Percentiles rank a stretch among this genome's conserved stretches.
Conservation (phyloP, 78 protist genomes). For the Cavenderia fasciculata region DNA sequence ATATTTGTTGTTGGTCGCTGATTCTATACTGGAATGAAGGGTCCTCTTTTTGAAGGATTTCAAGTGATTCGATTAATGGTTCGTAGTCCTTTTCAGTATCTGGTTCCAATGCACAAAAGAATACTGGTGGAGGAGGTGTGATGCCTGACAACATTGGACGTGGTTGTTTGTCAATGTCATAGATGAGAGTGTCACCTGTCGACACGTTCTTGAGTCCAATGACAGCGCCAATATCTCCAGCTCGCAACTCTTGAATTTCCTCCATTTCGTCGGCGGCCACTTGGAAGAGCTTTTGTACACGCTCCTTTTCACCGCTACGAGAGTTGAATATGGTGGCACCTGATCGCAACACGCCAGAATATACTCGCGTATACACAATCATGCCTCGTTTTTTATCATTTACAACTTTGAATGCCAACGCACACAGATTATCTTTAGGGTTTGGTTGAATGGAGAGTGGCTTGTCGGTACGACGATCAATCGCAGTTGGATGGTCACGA, state of each 20-base stretch:
- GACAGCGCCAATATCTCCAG: slow-evolving; percentile 86
- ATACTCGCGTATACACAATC: slow-evolving; percentile 87
- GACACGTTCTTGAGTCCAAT: slow-evolving; percentile 71
- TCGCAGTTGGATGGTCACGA: slow-evolving; percentile 46
- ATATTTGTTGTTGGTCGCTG: slow-evolving; percentile 57
- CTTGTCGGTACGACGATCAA: neutral
- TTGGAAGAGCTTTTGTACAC: slow-evolving; percentile 34
- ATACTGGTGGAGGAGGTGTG: slow-evolving; percentile 78
- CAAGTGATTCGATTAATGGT: slow-evolving; percentile 49
- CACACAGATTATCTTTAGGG: slow-evolving; percentile 44
- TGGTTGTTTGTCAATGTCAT: neutral
- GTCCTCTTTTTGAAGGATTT: slow-evolving; percentile 73
- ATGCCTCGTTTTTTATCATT: slow-evolving; percentile 81
- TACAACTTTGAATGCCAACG: slow-evolving; percentile 91
- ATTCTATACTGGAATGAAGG: slow-evolving; percentile 76
- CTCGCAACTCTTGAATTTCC: slow-evolving; percentile 41
- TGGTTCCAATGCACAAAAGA: slow-evolving; percentile 80
- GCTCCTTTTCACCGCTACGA: slow-evolving; percentile 30
- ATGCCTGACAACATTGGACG: slow-evolving; percentile 48
- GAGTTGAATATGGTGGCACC: slow-evolving; percentile 20
- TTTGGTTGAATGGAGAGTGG: neutral
- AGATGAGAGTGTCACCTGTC: slow-evolving; percentile 85
- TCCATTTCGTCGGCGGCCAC: slow-evolving; percentile 84
- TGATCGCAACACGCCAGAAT: slow-evolving; percentile 75
- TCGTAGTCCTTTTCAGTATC: slow-evolving; percentile 43